These are phyloP conservation scores for Ustulina deusta DNA, from an alignment of 2,329 filamentous ascomycete species.

Conservation along the genomic window DNA sequence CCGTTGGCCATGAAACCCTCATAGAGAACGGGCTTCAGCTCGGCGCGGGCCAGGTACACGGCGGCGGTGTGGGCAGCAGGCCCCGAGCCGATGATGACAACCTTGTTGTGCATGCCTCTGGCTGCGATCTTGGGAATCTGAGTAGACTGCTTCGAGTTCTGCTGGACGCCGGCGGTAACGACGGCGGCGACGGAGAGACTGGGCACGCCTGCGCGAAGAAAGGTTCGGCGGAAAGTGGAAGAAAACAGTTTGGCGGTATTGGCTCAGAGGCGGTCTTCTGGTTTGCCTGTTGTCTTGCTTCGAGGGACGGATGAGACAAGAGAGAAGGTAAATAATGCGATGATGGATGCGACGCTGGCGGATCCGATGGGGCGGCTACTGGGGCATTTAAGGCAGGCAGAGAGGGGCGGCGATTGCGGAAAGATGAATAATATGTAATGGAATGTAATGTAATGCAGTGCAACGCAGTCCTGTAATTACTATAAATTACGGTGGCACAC, in stretches of 20 bases:
- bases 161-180: constrained; percentile 72
- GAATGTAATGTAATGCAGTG: background rate
- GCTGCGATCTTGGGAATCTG: constrained; percentile 56
- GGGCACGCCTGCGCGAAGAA: constrained; percentile 76
- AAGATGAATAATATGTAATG: background rate
- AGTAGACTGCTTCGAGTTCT: constrained; percentile 52
- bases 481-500: background rate
- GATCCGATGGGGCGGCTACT: background rate
- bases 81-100: constrained; percentile 94
- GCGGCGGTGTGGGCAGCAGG: constrained; percentile 97
- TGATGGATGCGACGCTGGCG: background rate
- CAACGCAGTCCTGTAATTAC: background rate
- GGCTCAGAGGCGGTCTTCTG: background rate
- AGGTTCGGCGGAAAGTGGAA: constrained; percentile 78
- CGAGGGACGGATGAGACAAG: background rate
- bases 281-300: background rate
- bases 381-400: background rate
- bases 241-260: constrained; percentile 90
- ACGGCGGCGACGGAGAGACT: constrained; percentile 80
- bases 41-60: constrained; percentile 93
- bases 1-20: constrained; percentile 98
- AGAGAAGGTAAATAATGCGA: background rate
- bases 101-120: constrained; percentile 88
- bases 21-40: constrained; percentile 94
- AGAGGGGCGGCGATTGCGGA: constrained; percentile 15